Conservation (phyloP, 176 grass and related monocot species). For the Tuctoria greenei region DNA sequence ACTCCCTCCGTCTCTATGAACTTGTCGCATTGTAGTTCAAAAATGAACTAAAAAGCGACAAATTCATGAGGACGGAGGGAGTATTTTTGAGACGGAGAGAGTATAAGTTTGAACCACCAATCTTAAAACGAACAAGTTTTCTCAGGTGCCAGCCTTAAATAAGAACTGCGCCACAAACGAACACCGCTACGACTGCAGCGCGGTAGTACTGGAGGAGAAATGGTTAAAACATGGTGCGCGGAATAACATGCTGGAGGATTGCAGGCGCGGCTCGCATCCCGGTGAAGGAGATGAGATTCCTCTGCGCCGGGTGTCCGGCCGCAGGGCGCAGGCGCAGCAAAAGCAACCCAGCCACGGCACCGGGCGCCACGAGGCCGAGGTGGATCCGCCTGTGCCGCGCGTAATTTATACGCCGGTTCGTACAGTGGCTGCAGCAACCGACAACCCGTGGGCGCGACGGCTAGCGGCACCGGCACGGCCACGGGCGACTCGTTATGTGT, state of each 20-base stretch:
- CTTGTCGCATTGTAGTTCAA: too few relatives aligned
- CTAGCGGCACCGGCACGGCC: conserved; percentile 4
- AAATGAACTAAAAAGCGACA: too few relatives aligned
- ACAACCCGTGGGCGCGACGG: conserved; percentile 36
- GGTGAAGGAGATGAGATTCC: conserved; percentile 39
- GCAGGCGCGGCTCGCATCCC: conserved; percentile 3
- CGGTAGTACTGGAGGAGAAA: neutral
- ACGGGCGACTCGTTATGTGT: neutral
- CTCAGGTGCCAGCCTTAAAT: neutral
- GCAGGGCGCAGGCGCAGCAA: conserved; percentile 27
- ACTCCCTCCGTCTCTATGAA: too few relatives aligned
- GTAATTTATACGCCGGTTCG: conserved; percentile 30
- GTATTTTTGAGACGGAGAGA: too few relatives aligned
- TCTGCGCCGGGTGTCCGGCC: conserved; percentile 31
- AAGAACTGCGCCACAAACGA: neutral
- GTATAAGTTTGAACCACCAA: neutral
- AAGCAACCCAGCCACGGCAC: neutral
- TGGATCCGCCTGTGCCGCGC: conserved; percentile 37
- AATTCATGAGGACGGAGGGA: too few relatives aligned
- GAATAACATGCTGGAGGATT: neutral
- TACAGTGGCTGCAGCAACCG: conserved; percentile 17
- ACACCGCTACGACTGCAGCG: neutral
- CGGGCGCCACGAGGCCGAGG: conserved; percentile 32
- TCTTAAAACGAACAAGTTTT: neutral
- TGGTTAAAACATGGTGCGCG: neutral